phyloP scores from a whole-genome alignment of 208 protist genomes.

The Polymyxa betae region DNA sequence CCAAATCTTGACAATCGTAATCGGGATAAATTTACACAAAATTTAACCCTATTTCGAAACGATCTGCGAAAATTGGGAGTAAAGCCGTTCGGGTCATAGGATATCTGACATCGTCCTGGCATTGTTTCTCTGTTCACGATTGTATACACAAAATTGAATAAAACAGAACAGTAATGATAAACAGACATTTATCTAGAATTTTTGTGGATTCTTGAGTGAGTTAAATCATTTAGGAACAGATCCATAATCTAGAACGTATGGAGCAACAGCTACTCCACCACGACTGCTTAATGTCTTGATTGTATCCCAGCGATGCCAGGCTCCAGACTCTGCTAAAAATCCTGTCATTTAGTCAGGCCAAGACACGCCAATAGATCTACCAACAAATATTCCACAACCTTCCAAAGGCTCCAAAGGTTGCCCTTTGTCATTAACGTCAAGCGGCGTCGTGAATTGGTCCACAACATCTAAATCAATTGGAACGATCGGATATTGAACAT shows the following conservation, averaged over 20 bases:
- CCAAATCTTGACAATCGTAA: conserved; percentile 32
- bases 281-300: not conserved
- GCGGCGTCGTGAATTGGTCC: not conserved
- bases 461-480: not conserved
- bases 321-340: not conserved
- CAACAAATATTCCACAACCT: not conserved
- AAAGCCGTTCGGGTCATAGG: not conserved
- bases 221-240: not conserved
- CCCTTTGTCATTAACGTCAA: not conserved
- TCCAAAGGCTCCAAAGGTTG: not conserved
- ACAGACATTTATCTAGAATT: too few species aligned
- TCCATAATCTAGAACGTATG: not conserved
- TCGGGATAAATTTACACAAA: conserved; percentile 39
- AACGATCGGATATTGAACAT: not conserved
- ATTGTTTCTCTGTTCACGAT: too few species aligned
- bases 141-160: too few species aligned
- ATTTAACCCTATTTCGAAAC: conserved; percentile 29
- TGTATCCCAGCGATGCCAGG: not conserved
- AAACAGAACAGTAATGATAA: too few species aligned
- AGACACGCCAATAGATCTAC: not conserved
- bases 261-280: not conserved
- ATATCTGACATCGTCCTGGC: too few species aligned
- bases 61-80: conserved; percentile 8
- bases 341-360: not conserved
- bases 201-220: too few species aligned